These are phyloP conservation scores for Postia placenta DNA, from an alignment of 768 basidiomycete genomes.

Conservation along the genomic window DNA sequence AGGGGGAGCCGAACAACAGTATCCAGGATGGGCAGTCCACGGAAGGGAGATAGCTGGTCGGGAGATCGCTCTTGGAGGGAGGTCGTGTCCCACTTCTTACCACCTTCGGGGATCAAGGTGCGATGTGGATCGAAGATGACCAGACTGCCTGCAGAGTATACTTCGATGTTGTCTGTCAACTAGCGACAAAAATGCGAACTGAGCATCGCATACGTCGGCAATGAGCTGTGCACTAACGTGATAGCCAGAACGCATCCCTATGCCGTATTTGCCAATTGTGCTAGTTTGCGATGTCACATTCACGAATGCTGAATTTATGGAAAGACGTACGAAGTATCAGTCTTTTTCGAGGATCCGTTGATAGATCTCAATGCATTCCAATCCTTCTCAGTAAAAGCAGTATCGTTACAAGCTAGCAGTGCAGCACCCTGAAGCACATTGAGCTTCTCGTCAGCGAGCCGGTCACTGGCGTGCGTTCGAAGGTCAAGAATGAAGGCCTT, in stretches of 20 bases:
- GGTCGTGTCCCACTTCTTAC: conserved; percentile 25
- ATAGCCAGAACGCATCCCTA: conserved; percentile 46
- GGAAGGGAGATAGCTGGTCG: conserved; percentile 31
- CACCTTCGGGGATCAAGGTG: conserved; percentile 21
- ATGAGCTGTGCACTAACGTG: conserved; percentile 29
- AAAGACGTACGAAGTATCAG: conserved; percentile 34
- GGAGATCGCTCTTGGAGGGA: conserved; percentile 16
- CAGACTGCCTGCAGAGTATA: conserved; percentile 35
- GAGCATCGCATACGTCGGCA: not conserved
- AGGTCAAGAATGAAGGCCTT: conserved; percentile 40
- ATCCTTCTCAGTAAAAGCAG: conserved; percentile 33
- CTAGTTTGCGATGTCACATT: conserved; percentile 20
- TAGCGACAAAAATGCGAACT: conserved; percentile 18
- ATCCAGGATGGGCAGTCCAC: conserved; percentile 17
- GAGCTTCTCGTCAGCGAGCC: conserved; percentile 25
- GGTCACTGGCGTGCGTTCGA: conserved; percentile 22
- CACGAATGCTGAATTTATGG: not conserved
- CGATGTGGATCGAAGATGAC: conserved; percentile 40
- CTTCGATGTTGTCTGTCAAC: conserved; percentile 46
- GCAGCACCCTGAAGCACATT: conserved; percentile 36
- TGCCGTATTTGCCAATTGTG: conserved; percentile 48
- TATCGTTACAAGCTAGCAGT: conserved; percentile 41
- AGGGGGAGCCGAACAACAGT: conserved; percentile 44
- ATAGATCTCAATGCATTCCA: conserved; percentile 39
- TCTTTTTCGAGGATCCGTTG: conserved; percentile 40